Percentiles rank a stretch among this genome's conserved stretches.
phyloP scores from a whole-genome alignment of 2,329 filamentous ascomycete genomes.

The Diaporthe vaccinii region DNA sequence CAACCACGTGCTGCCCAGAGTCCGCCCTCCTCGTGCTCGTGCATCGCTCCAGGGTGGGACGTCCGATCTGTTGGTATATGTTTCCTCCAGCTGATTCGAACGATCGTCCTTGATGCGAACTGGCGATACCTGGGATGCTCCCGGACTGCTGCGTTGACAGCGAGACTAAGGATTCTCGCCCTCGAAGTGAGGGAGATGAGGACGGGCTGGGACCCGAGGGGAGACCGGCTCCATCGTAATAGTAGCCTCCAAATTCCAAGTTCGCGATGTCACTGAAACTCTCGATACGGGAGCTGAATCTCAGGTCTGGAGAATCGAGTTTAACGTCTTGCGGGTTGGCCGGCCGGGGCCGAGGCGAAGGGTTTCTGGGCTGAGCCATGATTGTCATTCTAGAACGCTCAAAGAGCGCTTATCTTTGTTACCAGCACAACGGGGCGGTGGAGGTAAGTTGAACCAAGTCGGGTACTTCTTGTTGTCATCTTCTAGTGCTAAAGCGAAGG shows the following conservation, averaged over 20 bases:
- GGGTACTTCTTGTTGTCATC: not conserved
- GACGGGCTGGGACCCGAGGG: not conserved
- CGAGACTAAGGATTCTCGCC: conserved; percentile 56
- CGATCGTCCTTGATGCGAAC: not conserved
- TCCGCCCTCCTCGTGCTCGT: conserved; percentile 54
- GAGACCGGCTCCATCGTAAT: conserved; percentile 62
- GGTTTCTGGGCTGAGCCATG: conserved; percentile 12
- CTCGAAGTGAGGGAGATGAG: conserved; percentile 45
- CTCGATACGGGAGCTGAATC: conserved; percentile 45
- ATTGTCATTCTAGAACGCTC: not conserved
- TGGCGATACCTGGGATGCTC: not conserved
- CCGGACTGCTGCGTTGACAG: conserved; percentile 50
- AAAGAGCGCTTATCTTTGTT: not conserved
- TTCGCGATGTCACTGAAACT: conserved; percentile 50
- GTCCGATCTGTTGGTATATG: conserved; percentile 44
- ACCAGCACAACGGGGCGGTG: too few species aligned
- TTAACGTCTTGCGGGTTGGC: not conserved
- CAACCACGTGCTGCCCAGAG: not conserved
- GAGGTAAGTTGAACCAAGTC: not conserved
- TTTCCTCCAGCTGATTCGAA: not conserved
- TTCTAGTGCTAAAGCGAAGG: not conserved
- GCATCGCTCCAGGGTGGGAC: conserved; percentile 46
- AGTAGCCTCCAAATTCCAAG: conserved; percentile 63
- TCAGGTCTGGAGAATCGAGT: not conserved
- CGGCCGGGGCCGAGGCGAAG: not conserved